Evolutionary conservation across 2,329 filamentous ascomycete species (phyloP).

Genomic region (Curvularia sp.): DNA sequence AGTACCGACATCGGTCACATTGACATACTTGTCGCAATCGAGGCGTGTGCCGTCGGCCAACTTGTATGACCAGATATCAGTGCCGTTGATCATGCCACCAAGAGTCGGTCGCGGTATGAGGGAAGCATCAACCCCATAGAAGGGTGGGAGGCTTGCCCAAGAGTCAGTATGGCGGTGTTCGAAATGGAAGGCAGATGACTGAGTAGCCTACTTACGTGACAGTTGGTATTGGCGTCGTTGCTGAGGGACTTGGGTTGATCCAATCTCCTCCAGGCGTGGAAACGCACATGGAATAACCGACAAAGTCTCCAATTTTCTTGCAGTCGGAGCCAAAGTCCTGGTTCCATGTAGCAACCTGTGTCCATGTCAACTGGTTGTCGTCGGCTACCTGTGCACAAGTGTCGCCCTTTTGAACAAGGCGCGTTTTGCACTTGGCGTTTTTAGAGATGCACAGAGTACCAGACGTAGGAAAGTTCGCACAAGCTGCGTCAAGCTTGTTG

Average conservation of each 20-base stretch:
- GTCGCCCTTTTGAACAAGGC: background rate
- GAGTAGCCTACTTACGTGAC: no score
- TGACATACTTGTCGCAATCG: background rate
- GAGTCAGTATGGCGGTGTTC: no score
- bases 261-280: background rate
- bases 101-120: background rate
- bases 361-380: background rate
- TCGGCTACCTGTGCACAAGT: background rate
- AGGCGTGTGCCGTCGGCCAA: background rate
- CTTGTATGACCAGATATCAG: background rate
- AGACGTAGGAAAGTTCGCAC: no score
- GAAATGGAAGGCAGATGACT: no score
- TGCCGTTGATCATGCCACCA: background rate
- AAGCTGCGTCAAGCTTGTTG: background rate
- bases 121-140: background rate
- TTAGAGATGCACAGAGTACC: no score
- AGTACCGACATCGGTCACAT: no score
- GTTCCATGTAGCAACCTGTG: background rate
- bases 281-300: background rate
- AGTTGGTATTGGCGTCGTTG: background rate
- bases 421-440: no score
- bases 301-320: background rate
- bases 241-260: background rate
- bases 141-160: no score
- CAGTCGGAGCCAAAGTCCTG: background rate